A percentile compares a stretch with the other conserved stretches of the same genome.
These are phyloP conservation scores for Microcera coccophila DNA, from an alignment of 2,329 filamentous ascomycete genomes.

Conservation along the genomic window DNA sequence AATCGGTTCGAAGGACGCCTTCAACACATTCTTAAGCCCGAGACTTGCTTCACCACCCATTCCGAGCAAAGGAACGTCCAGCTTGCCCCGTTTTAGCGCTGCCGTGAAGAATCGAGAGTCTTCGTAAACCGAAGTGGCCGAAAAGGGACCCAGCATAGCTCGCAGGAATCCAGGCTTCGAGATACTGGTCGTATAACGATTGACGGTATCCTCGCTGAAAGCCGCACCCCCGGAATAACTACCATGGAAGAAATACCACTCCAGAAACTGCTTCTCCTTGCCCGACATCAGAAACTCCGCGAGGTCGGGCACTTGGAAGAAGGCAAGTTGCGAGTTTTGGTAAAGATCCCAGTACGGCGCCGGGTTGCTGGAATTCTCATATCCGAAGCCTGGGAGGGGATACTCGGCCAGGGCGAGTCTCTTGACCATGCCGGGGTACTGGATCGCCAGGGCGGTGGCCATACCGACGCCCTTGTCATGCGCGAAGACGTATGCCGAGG, in stretches of 20 bases:
- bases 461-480: slow-evolving; percentile 46
- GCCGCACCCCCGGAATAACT: slow-evolving; percentile 38
- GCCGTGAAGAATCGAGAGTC: slow-evolving; percentile 36
- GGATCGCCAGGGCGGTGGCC: slow-evolving; percentile 37
- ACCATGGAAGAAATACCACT: slow-evolving; percentile 45
- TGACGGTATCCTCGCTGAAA: slow-evolving; percentile 37
- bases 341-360: slow-evolving; percentile 38
- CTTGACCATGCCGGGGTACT: slow-evolving; percentile 34
- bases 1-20: not conserved
- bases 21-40: no score
- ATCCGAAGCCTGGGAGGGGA: slow-evolving; percentile 39
- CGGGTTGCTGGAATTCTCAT: slow-evolving; percentile 29
- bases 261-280: slow-evolving; percentile 39
- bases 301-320: slow-evolving; percentile 45
- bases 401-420: slow-evolving; percentile 39
- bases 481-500: slow-evolving; percentile 39
- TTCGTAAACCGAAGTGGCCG: slow-evolving; percentile 25
- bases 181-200: slow-evolving; percentile 37
- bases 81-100: slow-evolving; percentile 14
- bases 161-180: slow-evolving; percentile 42
- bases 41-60: slow-evolving; percentile 28
- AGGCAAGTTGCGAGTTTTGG: slow-evolving; percentile 39
- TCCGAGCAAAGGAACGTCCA: slow-evolving; percentile 19
- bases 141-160: slow-evolving; percentile 38
- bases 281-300: slow-evolving; percentile 44